Conservation (phyloP, 139 green algal genomes). For the Chlamydomonas asymmetrica region DNA sequence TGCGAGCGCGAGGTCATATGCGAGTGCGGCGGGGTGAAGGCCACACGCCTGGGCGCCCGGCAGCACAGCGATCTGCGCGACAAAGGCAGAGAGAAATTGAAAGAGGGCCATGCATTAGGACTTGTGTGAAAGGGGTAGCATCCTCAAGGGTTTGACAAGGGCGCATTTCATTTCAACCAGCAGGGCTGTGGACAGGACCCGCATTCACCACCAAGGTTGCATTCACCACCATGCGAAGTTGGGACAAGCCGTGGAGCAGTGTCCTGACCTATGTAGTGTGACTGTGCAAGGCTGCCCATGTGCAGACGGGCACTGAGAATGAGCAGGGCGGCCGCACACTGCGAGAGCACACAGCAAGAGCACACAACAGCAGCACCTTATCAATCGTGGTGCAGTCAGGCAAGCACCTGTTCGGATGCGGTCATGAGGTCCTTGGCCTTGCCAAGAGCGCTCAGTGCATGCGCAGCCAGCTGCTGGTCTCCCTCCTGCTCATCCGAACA, state of each 20-base stretch:
- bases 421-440: not conserved
- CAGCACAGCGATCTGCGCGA: too few relatives aligned
- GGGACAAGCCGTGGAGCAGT: too few relatives aligned
- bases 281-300: too few relatives aligned
- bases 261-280: too few relatives aligned
- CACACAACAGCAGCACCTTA: not conserved
- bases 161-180: too few relatives aligned
- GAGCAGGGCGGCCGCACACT: too few relatives aligned
- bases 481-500: not conserved
- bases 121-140: not conserved
- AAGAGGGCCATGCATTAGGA: not conserved
- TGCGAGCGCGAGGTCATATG: conserved; percentile 26
- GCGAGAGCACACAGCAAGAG: too few relatives aligned
- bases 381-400: not conserved
- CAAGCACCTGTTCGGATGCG: not conserved
- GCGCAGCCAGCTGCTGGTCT: not conserved
- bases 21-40: not conserved
- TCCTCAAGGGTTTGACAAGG: too few relatives aligned
- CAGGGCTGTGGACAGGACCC: too few relatives aligned
- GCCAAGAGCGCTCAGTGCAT: not conserved
- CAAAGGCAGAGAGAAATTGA: not conserved
- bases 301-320: too few relatives aligned
- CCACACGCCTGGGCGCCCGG: not conserved
- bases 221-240: too few relatives aligned
- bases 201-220: too few relatives aligned